Base-by-base conservation (phyloP, 139 green algal species). In the Nannochloris sp. region DNA sequence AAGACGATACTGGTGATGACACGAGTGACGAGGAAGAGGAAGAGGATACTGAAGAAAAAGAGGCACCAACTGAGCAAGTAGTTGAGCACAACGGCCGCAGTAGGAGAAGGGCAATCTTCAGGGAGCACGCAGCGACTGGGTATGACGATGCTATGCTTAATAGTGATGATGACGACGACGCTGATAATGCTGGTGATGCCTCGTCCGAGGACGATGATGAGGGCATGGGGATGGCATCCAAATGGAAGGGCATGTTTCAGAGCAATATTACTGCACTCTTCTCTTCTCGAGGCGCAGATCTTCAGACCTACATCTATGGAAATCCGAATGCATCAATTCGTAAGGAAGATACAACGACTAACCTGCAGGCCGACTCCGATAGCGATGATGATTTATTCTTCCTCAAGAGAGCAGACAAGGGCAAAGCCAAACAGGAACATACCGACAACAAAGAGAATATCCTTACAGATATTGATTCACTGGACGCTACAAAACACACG, bases 231-330 rank as follows among this genome's bases (percentile, higher is more conserved):
- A 50, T 46, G 2, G 74, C 74, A 44, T 76, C 65, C 1, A 64
- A 53, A 33, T 91, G 84, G 84, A 91, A 91, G 76, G 57, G 53
- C 1, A 49, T 56, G 26, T 74, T 91, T 63, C 59, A 67, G 28
- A 17, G 73, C 28, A 68, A 70, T 10, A 70, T 71, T 5, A 31
- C 62, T 4, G 67, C 67, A 26, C 57, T 81, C 25, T 87, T 90
- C 62, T 65, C 28, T 25, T 20, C 49, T 13, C 63, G 82, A 1
- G 66, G 66, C 2, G 74, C 65, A 5, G 70, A 85, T 61, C 68
- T 89, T 53, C 59, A 75, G 62, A 50, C 69, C 25, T 67, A 76
- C 31, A 76, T 89, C 30, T 89, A 89, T 36, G 77, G 73, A 46
- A 60, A 30, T 1, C 11, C 46, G 1, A 70, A 64, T 25, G 61